Percentiles rank a stretch among this genome's conserved stretches.
Evolutionary conservation across 108 stramenopile genomes (phyloP).

Genomic region (Phaeodactylum tricornutum): DNA sequence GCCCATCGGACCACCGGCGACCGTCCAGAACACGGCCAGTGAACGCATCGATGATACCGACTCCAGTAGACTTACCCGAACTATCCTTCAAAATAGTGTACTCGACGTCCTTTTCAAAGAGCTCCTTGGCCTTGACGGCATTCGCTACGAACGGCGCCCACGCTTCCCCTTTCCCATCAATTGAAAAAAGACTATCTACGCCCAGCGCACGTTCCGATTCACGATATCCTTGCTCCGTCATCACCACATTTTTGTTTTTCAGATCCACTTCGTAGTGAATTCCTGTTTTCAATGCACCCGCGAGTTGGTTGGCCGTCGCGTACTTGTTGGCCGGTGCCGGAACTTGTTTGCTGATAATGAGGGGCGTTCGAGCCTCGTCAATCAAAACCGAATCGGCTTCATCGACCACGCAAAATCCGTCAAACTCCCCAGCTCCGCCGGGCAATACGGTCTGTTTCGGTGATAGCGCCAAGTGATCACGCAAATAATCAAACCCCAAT

Average conservation of each 20-base stretch:
- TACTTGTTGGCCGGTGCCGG: slow-evolving; percentile 78
- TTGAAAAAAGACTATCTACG: slow-evolving; percentile 69
- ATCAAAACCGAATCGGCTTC: slow-evolving; percentile 96
- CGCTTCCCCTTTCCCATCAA: slow-evolving; percentile 64
- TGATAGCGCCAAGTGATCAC: slow-evolving; percentile 77
- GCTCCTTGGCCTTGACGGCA: slow-evolving; percentile 90
- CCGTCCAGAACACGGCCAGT: slow-evolving; percentile 93
- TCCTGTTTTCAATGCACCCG: slow-evolving; percentile 67
- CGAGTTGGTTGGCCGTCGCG: slow-evolving; percentile 59
- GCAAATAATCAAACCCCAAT: slow-evolving; percentile 91
- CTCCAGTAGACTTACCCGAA: slow-evolving; percentile 27
- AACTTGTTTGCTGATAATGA: slow-evolving; percentile 91
- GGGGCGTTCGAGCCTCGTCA: slow-evolving; percentile 91
- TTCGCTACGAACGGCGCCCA: slow-evolving; percentile 89
- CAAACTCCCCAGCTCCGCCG: slow-evolving; percentile 51
- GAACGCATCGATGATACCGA: slow-evolving; percentile 91
- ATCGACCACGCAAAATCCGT: slow-evolving; percentile 90
- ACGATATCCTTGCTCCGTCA: slow-evolving; percentile 86
- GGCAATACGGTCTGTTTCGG: slow-evolving; percentile 79
- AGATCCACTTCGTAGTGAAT: slow-evolving; percentile 88
- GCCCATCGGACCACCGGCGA: slow-evolving; percentile 90
- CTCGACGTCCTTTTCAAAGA: slow-evolving; percentile 84
- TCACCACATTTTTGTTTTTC: slow-evolving; percentile 81
- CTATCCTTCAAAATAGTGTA: slow-evolving; percentile 67
- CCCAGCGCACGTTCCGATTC: slow-evolving; percentile 82